Conservation (phyloP, 1,284 basidiomycete genomes). For the Mrakiaceae sp. region DNA sequence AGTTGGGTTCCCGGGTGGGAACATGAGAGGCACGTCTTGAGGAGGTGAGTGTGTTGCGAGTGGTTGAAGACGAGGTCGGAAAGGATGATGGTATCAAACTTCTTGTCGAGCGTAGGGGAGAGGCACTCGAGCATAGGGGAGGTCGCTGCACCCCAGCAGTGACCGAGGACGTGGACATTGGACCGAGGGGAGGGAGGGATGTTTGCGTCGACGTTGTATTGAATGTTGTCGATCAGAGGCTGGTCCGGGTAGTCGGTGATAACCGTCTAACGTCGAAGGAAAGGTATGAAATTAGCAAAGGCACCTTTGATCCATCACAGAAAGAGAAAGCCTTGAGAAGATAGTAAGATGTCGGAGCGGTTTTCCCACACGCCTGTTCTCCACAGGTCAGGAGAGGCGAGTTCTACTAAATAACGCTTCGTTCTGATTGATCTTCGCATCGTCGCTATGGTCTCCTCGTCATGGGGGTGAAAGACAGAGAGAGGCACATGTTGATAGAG, state of each 20-base stretch:
- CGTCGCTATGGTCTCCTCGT: too few relatives aligned
- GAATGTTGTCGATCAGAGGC: conserved; percentile 65
- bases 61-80: conserved; percentile 60
- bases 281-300: neutral
- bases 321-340: too few relatives aligned
- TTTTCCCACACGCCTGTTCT: too few relatives aligned
- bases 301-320: too few relatives aligned
- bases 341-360: too few relatives aligned
- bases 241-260: conserved; percentile 88
- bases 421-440: too few relatives aligned
- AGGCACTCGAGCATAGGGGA: conserved; percentile 43
- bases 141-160: conserved; percentile 74
- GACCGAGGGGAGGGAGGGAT: conserved; percentile 30
- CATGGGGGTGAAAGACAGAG: too few relatives aligned
- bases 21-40: conserved; percentile 49
- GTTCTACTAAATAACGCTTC: too few relatives aligned
- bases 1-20: conserved; percentile 42
- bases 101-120: conserved; percentile 18
- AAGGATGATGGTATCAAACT: conserved; percentile 72
- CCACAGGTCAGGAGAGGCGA: too few relatives aligned
- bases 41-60: conserved; percentile 59
- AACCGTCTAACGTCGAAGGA: conserved; percentile 44
- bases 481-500: too few relatives aligned
- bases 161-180: conserved; percentile 51
- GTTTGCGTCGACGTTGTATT: conserved; percentile 56